Percentiles rank a stretch among this genome's conserved stretches.
Conservation (phyloP, 441 rosid genomes). For the Erodium trifolium region DNA sequence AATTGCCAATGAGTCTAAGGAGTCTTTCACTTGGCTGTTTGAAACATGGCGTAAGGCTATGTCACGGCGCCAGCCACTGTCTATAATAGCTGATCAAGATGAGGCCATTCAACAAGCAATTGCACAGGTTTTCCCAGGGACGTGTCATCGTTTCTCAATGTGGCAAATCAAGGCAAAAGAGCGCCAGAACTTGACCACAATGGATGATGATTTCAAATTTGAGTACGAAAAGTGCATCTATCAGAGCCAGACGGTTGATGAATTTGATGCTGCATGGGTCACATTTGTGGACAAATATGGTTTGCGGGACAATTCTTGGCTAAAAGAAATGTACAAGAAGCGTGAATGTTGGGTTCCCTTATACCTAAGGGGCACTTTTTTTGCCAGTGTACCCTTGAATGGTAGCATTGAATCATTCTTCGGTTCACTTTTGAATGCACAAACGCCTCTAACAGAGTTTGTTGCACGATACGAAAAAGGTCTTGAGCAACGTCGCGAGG, state of each 20-base stretch:
- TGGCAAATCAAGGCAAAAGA: constrained; percentile 70
- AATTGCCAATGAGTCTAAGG: constrained; percentile 55
- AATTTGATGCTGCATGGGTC: constrained; percentile 58
- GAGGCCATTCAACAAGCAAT: constrained; percentile 56
- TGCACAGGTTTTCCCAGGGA: constrained; percentile 55
- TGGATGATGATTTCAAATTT: constrained; percentile 48
- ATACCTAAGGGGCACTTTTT: constrained; percentile 57
- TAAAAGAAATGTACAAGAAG: constrained; percentile 56
- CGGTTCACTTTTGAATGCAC: constrained; percentile 39
- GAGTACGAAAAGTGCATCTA: constrained; percentile 70
- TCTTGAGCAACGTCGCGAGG: constrained; percentile 60
- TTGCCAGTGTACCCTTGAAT: constrained; percentile 60
- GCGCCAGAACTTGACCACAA: constrained; percentile 41
- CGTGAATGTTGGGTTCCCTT: constrained; percentile 77
- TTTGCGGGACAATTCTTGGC: constrained; percentile 56
- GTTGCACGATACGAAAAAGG: constrained; percentile 52
- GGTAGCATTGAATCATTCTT: constrained; percentile 53
- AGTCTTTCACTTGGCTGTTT: constrained; percentile 69
- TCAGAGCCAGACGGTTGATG: constrained; percentile 56
- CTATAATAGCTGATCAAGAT: constrained; percentile 79
- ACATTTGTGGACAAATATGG: constrained; percentile 53
- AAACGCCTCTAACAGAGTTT: constrained; percentile 54
- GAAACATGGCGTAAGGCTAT: constrained; percentile 73
- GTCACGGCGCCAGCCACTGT: constrained; percentile 58
- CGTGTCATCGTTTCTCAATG: constrained; percentile 61